phyloP scores from a whole-genome alignment of 2,329 filamentous ascomycete genomes.

The Venturia asperata region DNA sequence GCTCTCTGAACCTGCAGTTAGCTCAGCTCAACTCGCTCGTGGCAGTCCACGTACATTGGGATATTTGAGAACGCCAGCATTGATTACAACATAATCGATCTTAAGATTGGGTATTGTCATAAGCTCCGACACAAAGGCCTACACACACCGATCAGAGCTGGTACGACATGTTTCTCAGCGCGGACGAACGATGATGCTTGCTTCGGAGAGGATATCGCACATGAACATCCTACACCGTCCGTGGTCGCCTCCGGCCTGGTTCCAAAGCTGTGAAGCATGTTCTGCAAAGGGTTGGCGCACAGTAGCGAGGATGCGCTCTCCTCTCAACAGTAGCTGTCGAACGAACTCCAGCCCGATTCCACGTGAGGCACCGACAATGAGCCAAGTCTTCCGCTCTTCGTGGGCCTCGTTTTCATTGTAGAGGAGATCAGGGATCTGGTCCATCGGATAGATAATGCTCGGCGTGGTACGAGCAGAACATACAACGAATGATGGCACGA shows the following conservation, averaged over 20 bases:
- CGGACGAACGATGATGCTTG: constrained; percentile 43
- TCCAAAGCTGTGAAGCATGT: constrained; percentile 29
- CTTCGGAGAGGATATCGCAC: constrained; percentile 48
- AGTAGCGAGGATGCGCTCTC: constrained; percentile 46
- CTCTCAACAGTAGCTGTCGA: constrained; percentile 41
- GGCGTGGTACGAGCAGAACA: neutral
- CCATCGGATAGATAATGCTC: constrained; percentile 28
- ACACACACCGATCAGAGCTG: constrained; percentile 16
- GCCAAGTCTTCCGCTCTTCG: constrained; percentile 30
- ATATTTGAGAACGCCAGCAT: constrained; percentile 50
- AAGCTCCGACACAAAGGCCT: constrained; percentile 40
- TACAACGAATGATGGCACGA: neutral
- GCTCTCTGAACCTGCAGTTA: constrained; percentile 37
- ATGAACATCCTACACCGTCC: constrained; percentile 42
- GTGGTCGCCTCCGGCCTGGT: constrained; percentile 37
- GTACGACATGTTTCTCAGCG: constrained; percentile 23
- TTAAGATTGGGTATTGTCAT: constrained; percentile 35
- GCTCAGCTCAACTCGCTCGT: constrained; percentile 22
- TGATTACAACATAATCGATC: constrained; percentile 50
- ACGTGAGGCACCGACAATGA: constrained; percentile 41
- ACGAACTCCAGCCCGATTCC: constrained; percentile 49
- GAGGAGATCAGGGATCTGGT: constrained; percentile 38
- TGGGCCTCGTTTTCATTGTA: constrained; percentile 28
- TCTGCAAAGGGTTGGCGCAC: constrained; percentile 30
- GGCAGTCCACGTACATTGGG: constrained; percentile 43